These are phyloP conservation scores for Pseudogymnoascus sp. DNA, from an alignment of 2,329 filamentous ascomycete species.

Conservation along the genomic window DNA sequence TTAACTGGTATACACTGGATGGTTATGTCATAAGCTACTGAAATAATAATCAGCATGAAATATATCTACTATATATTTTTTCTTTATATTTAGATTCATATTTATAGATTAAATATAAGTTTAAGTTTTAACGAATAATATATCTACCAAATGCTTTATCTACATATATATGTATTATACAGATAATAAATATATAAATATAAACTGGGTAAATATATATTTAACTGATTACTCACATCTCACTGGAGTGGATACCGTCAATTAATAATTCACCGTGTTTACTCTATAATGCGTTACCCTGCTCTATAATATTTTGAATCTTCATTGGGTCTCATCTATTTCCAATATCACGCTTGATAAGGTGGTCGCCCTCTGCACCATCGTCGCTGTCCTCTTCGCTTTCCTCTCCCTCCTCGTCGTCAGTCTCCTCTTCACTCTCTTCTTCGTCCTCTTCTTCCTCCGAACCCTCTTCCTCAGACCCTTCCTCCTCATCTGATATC, in stretches of 20 bases:
- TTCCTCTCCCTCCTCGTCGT: conserved; percentile 38
- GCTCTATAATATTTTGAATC: background rate
- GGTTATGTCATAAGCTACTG: too few relatives aligned
- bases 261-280: background rate
- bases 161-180: too few relatives aligned
- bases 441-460: conserved; percentile 45
- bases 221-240: background rate
- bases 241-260: background rate
- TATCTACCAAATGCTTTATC: too few relatives aligned
- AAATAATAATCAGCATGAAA: too few relatives aligned
- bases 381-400: conserved; percentile 22
- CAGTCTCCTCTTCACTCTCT: conserved; percentile 37
- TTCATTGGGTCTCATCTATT: background rate
- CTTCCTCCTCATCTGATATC: conserved; percentile 43
- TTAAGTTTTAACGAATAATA: too few relatives aligned
- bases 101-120: too few relatives aligned
- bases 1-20: too few relatives aligned
- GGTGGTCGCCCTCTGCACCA: conserved; percentile 25
- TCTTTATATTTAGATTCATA: too few relatives aligned
- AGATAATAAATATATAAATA: too few relatives aligned
- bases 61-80: too few relatives aligned
- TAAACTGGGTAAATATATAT: background rate
- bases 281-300: background rate
- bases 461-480: conserved; percentile 42
- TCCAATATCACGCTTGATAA: conserved; percentile 20